A percentile compares a stretch with the other conserved stretches of the same genome.
These are phyloP conservation scores for Plasmodium coatneyi DNA, from an alignment of 169 alveolate species.

Conservation along the genomic window DNA sequence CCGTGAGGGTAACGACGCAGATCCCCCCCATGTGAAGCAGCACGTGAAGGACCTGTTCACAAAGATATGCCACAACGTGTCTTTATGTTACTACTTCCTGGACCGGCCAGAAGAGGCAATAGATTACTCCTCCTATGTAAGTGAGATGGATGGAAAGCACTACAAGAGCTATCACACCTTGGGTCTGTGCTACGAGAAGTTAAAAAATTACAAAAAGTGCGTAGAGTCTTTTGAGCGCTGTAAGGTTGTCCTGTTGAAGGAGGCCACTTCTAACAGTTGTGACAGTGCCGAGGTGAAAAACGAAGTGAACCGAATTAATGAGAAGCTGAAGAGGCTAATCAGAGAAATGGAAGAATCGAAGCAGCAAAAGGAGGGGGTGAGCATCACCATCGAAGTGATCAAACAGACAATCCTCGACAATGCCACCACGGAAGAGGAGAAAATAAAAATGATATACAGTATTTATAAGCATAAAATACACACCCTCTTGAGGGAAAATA, in stretches of 20 bases:
- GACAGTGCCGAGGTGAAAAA: not conserved
- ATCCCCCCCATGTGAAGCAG: not conserved
- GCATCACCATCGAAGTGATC: not conserved
- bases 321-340: constrained; percentile 8
- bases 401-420: constrained; percentile 7
- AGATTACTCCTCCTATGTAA: constrained; percentile 40
- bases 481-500: constrained; percentile 24
- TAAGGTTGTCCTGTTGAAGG: constrained; percentile 8
- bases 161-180: constrained; percentile 67
- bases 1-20: not conserved
- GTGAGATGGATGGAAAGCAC: constrained; percentile 32
- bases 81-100: constrained; percentile 53
- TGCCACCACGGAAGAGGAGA: constrained; percentile 20
- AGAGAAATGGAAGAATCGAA: not conserved
- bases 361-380: not conserved
- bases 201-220: constrained; percentile 40
- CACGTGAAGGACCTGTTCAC: constrained; percentile 7
- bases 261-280: not conserved
- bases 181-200: constrained; percentile 61
- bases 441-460: constrained; percentile 42
- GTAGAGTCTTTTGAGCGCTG: constrained; percentile 32
- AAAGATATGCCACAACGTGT: constrained; percentile 59
- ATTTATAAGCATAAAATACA: constrained; percentile 48
- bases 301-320: constrained; percentile 43
- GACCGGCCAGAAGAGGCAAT: constrained; percentile 17